A percentile compares a stretch with the other conserved stretches of the same genome.
phyloP scores from a whole-genome alignment of 2,329 filamentous ascomycete species.

The Fragosphaeria purpurea region DNA sequence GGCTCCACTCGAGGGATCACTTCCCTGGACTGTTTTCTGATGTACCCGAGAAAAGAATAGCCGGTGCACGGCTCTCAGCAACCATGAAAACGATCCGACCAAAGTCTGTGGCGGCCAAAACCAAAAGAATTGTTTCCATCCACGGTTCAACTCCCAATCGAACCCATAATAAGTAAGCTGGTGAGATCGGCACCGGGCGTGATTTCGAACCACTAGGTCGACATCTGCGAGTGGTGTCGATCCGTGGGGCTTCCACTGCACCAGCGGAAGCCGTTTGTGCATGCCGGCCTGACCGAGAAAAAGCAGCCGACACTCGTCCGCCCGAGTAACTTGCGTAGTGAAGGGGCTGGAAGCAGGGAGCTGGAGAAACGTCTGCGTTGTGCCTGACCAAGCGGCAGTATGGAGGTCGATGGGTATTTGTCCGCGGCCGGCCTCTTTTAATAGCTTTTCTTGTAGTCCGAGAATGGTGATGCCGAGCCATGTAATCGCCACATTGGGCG shows the following conservation, averaged over 20 bases:
- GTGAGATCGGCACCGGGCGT: conserved; percentile 17
- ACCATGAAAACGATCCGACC: not conserved
- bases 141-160: conserved; percentile 12
- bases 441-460: conserved; percentile 13
- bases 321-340: conserved; percentile 12
- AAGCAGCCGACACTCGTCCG: conserved; percentile 21
- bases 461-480: conserved; percentile 19
- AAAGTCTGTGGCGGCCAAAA: too few species aligned
- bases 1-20: not conserved
- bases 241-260: conserved; percentile 22
- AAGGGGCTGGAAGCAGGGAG: conserved; percentile 12
- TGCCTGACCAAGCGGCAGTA: conserved; percentile 19
- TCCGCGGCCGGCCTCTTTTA: conserved; percentile 15
- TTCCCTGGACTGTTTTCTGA: not conserved
- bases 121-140: not conserved
- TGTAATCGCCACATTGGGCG: conserved; percentile 16
- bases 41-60: not conserved
- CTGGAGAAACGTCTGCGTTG: conserved; percentile 19
- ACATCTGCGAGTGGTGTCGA: conserved; percentile 17
- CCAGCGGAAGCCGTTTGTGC: conserved; percentile 16
- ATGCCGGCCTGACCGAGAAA: conserved; percentile 17
- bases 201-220: conserved; percentile 19
- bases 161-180: conserved; percentile 16
- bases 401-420: conserved; percentile 18
- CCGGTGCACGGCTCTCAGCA: not conserved